Base-by-base conservation (phyloP, 2,329 filamentous ascomycete genomes). In the Coniochaeta sp. region DNA sequence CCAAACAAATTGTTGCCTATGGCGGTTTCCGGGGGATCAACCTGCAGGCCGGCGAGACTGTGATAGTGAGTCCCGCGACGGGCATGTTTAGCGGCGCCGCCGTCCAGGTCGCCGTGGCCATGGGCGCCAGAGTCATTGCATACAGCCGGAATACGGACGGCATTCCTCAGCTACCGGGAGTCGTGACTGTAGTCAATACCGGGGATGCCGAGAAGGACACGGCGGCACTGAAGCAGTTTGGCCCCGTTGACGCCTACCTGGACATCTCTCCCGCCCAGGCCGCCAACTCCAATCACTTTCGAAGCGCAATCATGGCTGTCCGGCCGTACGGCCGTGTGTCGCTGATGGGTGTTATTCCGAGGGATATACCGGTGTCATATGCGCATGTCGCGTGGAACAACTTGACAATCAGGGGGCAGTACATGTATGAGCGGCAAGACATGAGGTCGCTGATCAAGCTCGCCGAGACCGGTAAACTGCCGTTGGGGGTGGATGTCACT, bases 51-150 rank as follows among this genome's bases (percentile, higher is more conserved):
- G 75, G 76, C 2, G 73, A 79, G 57, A 73, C 67, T 0, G 59
- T 79, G 12, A 59, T 78, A 26, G 58, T 79, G 1, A 60, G 59
- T 30, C 76, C 76, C 1, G 73, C 75, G 4, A 78, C 75, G 0
- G 76, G 75, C 0, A 56, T 54, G 0, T 79, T 70, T 57, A 71
- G 76, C 7, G 68, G 74, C 14, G 70, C 69, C 0, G 74, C 65
- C 1, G 73, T 78, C 0, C 56, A 64, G 3, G 65, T 73, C 0
- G 76, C 75, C 0, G 46, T 73, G 1, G 71, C 74, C 2, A 72
- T 79, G 67, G 77, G 76, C 0, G 75, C 73, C 1, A 67, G 65
- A 12, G 75, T 79, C 6, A 61, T 81, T 49, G 77, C 77, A 3
- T 67, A 75, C 64, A 74, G 77, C 1, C 63, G 76, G 10, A 74